Conservation (phyloP, 306 rosid genomes). For the Quercus variabilis region DNA sequence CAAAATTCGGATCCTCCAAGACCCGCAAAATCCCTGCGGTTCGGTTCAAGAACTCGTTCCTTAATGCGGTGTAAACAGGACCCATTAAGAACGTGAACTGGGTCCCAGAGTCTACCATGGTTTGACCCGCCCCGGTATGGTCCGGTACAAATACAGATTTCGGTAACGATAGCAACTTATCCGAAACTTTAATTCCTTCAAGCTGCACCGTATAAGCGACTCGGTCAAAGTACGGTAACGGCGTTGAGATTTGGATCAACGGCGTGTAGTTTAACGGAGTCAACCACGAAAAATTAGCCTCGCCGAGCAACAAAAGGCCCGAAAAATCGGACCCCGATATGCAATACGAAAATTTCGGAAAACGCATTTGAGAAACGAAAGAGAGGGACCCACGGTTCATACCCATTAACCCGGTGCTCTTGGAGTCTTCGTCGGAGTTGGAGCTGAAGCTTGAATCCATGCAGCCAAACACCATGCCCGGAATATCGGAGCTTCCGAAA, state of each 20-base stretch:
- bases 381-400: conserved; percentile 87
- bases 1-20: conserved; percentile 56
- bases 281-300: conserved; percentile 51
- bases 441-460: conserved; percentile 55
- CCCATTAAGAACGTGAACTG: conserved; percentile 85
- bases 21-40: conserved; percentile 31
- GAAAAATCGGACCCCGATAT: conserved; percentile 68
- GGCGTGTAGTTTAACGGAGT: conserved; percentile 67
- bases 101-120: conserved; percentile 87
- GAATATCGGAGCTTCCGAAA: conserved; percentile 39
- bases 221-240: conserved; percentile 73
- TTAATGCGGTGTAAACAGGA: conserved; percentile 46
- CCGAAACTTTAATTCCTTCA: conserved; percentile 53
- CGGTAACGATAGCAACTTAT: conserved; percentile 41
- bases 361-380: conserved; percentile 54
- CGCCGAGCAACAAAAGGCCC: conserved; percentile 67
- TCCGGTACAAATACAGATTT: conserved; percentile 47
- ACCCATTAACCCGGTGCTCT: conserved; percentile 78
- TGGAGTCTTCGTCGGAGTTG: conserved; percentile 44
- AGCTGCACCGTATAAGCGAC: conserved; percentile 65
- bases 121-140: conserved; percentile 87
- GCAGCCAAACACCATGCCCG: conserved; percentile 66
- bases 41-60: conserved; percentile 53
- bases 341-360: conserved; percentile 82
- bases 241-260: conserved; percentile 51